phyloP scores from a whole-genome alignment of 441 rosid genomes.

The Populus hybrid region DNA sequence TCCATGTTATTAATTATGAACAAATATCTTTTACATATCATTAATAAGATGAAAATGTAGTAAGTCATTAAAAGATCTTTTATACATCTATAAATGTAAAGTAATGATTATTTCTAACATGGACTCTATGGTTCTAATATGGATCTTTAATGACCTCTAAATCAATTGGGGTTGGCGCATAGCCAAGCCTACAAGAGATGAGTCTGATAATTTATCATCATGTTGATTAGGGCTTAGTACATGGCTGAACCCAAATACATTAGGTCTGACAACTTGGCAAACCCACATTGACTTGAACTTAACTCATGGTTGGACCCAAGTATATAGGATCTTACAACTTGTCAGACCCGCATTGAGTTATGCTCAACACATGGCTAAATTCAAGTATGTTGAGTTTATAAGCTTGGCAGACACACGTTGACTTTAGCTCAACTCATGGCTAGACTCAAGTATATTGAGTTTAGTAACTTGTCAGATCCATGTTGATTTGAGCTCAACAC shows the following conservation, averaged over 20 bases:
- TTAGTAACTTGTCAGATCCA: accelerated
- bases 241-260: too few relatives aligned
- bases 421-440: too few relatives aligned
- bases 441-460: accelerated
- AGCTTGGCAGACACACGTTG: accelerated
- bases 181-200: too few relatives aligned
- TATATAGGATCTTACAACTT: accelerated
- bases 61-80: accelerated
- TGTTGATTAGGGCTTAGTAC: accelerated
- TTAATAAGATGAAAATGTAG: too few relatives aligned
- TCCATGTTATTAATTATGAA: too few relatives aligned
- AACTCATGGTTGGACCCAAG: accelerated
- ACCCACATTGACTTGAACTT: accelerated
- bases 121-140: too few relatives aligned
- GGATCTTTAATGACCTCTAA: too few relatives aligned
- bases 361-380: too few relatives aligned
- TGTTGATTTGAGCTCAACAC: accelerated
- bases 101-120: too few relatives aligned
- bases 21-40: too few relatives aligned
- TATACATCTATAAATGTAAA: too few relatives aligned
- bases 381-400: accelerated
- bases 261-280: accelerated
- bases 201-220: too few relatives aligned
- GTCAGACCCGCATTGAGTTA: accelerated
- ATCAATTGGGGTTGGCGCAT: accelerated